These are phyloP conservation scores for Rhodotorula sp. DNA, from an alignment of 1,284 basidiomycete genomes.

Conservation along the genomic window DNA sequence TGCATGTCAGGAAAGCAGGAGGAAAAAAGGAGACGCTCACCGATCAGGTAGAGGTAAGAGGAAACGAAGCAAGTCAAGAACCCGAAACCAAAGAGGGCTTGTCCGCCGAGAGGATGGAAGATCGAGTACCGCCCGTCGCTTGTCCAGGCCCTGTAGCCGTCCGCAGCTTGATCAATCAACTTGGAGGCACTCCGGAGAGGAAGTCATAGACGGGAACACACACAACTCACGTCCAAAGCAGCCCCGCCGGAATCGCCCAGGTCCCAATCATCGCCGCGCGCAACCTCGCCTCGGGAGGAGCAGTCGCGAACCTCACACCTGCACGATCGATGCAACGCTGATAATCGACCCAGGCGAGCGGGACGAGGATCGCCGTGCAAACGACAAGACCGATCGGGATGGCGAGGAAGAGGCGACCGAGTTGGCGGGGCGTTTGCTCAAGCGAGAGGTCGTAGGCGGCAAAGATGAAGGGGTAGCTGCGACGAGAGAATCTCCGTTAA, in stretches of 20 bases:
- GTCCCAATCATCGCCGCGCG: constrained; percentile 26
- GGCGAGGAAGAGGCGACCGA: constrained; percentile 24
- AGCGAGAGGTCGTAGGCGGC: constrained; percentile 10
- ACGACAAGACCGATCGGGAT: constrained; percentile 22
- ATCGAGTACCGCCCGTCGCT: not conserved
- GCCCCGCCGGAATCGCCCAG: constrained; percentile 10
- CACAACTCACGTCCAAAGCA: constrained; percentile 14
- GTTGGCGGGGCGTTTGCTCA: not conserved
- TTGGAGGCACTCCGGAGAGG: not conserved
- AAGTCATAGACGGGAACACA: not conserved
- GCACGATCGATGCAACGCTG: not conserved
- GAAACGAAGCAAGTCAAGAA: constrained; percentile 19
- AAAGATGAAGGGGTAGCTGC: constrained; percentile 17
- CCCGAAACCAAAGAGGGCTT: constrained; percentile 21
- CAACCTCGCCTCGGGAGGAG: constrained; percentile 17
- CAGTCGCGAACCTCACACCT: not conserved
- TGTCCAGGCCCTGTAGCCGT: constrained; percentile 12
- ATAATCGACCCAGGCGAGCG: not conserved
- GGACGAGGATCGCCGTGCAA: not conserved
- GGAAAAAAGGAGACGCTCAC: not conserved
- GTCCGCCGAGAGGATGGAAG: constrained; percentile 8
- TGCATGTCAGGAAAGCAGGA: not conserved
- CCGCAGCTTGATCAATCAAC: too few species aligned
- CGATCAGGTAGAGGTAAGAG: constrained; percentile 24
- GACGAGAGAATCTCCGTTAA: not conserved